Base-by-base conservation (phyloP, 1,139 yeast genomes). In the Geotrichum cucujoidarum region DNA sequence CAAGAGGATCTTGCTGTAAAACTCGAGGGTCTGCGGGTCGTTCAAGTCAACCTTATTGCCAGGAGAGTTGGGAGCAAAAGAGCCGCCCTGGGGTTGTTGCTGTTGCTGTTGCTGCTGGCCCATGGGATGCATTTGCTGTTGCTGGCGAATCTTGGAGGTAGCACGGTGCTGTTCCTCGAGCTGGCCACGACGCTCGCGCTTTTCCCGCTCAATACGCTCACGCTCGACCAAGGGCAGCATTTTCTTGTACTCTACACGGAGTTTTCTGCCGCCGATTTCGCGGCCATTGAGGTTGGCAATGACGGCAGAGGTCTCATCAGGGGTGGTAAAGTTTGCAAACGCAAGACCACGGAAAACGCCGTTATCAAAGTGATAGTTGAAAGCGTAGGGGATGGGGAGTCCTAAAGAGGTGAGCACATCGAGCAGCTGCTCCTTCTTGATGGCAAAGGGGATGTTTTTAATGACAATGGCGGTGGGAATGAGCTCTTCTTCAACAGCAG, bases 401-500 rank as follows among this genome's bases (percentile, higher is more conserved):
- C 78, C 82, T 63, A 90, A 73, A 61, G 87, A 86, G 34, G 95
- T 84, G 89, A 92, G 89, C 35, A 88, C 95, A 53, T 92, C 97
- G 63, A 94, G 73, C 55, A 92, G 76, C 67, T 92, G 97, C 65
- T 92, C 99, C 69, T 90, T 90, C 64, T 92, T 92, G 57, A 92
- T 88, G 21, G 98, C 97, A 72, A 92, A 92, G 4, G 99, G 98
- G 56, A 92, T 92, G 67, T 92, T 92, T 62, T 92, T 92, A 58
- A 92, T 92, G 40, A 92, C 99, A 60, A 92, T 90, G 17, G 99
- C 99, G 8, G 98, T 94, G 33, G 97, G 97, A 55, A 92, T 92
- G 50, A 92, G 76, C 57, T 87, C 95, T 54, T 87, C 95, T 58
- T 83, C 92, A 14, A 40, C 24, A 14, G 17, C 24, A 34, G 40